These are phyloP conservation scores for Solanum etuberosum DNA, from an alignment of 257 asterid species.

Conservation along the genomic window DNA sequence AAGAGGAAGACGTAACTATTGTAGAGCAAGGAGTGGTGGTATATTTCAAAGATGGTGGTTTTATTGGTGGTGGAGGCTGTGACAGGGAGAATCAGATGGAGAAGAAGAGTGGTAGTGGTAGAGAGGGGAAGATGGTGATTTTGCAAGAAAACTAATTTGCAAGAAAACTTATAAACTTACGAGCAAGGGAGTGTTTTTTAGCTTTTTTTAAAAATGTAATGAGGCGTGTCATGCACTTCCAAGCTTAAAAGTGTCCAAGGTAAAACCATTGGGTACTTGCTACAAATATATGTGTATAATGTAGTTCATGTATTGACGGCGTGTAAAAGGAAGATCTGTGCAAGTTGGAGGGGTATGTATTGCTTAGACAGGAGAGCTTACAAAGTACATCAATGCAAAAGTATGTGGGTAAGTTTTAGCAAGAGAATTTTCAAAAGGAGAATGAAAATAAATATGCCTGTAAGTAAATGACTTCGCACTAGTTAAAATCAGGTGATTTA, in stretches of 20 bases:
- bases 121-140: not conserved
- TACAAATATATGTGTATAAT: not conserved
- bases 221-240: not conserved
- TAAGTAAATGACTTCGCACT: not conserved
- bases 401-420: not conserved
- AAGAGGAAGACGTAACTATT: not conserved
- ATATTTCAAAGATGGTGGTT: not conserved
- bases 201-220: not conserved
- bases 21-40: not conserved
- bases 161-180: not conserved
- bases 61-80: not conserved
- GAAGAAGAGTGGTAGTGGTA: not conserved
- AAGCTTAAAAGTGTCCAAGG: not conserved
- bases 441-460: not conserved
- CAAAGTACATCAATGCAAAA: not conserved
- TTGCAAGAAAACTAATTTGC: not conserved
- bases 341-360: not conserved
- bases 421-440: not conserved
- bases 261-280: not conserved
- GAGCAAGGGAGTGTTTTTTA: not conserved
- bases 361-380: not conserved
- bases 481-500: constrained; percentile 9
- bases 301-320: not conserved
- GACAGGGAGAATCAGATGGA: not conserved
- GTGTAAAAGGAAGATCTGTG: not conserved